Conservation (phyloP, 2,329 filamentous ascomycete species). For the Pseudogymnoascus sp. region DNA sequence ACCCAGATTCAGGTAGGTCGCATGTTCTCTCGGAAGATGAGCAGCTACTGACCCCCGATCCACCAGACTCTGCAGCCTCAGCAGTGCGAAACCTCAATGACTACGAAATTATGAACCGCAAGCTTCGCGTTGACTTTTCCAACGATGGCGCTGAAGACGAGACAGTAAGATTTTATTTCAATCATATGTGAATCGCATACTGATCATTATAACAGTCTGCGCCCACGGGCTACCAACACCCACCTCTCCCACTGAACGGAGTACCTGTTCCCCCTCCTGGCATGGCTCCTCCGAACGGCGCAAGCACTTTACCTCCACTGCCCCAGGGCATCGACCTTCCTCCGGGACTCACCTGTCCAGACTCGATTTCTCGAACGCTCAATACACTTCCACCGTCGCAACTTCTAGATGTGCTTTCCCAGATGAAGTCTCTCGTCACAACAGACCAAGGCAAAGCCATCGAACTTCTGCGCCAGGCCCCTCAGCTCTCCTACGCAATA, state of each 20-base stretch:
- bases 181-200: neutral
- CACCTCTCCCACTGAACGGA: constrained; percentile 27
- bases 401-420: constrained; percentile 83
- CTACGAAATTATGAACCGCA: constrained; percentile 89
- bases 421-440: constrained; percentile 87
- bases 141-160: constrained; percentile 72
- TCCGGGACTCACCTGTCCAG: constrained; percentile 73
- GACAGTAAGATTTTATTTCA: constrained; percentile 24
- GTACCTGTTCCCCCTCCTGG: constrained; percentile 27
- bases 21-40: constrained; percentile 3
- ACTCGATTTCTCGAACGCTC: constrained; percentile 88
- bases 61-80: constrained; percentile 69
- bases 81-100: constrained; percentile 95
- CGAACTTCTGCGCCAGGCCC: constrained; percentile 79
- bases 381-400: constrained; percentile 79
- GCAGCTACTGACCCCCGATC: constrained; percentile 10
- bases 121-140: constrained; percentile 90
- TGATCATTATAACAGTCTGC: constrained; percentile 19
- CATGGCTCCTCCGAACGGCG: constrained; percentile 32
- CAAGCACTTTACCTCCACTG: constrained; percentile 61
- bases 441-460: constrained; percentile 76
- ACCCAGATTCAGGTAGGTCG: constrained; percentile 71
- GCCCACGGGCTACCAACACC: constrained; percentile 30
- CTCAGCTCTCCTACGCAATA: constrained; percentile 88
- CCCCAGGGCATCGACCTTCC: constrained; percentile 75